These are phyloP conservation scores for Xanthoconium separans DNA, from an alignment of 1,284 basidiomycete species.

Conservation along the genomic window DNA sequence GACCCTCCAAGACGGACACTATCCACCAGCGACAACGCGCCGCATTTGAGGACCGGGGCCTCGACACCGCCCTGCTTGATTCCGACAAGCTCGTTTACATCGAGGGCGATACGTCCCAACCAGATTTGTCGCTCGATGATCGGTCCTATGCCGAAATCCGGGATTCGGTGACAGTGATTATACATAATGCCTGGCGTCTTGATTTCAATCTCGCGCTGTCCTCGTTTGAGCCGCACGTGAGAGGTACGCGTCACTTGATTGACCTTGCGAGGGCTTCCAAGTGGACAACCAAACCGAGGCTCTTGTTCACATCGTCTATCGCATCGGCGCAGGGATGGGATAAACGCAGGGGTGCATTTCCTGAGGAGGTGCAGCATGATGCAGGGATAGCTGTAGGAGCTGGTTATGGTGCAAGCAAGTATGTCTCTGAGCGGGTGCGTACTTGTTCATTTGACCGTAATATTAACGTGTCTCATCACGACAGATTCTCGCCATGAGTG, in stretches of 20 bases:
- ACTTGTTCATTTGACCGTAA: not conserved
- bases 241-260: constrained; percentile 4
- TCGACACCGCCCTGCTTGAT: no score
- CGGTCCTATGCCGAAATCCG: not conserved
- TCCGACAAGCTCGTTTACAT: no score
- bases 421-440: constrained; percentile 12
- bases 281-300: not conserved
- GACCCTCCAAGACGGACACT: not conserved
- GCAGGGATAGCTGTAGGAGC: not conserved
- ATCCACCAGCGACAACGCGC: no score
- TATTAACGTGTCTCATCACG: not conserved
- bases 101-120: no score
- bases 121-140: no score
- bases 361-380: constrained; percentile 7
- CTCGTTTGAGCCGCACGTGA: no score
- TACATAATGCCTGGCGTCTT: constrained; percentile 15
- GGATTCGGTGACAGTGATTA: not conserved
- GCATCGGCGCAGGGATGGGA: constrained; percentile 6
- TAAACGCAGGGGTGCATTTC: constrained; percentile 1
- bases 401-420: constrained; percentile 11
- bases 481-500: constrained; percentile 26
- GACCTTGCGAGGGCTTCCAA: constrained; percentile 6
- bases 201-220: constrained; percentile 9
- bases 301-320: constrained; percentile 10
- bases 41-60: no score